A percentile compares a stretch with the other conserved stretches of the same genome.
Evolutionary conservation across 1,139 yeast species (phyloP).

Genomic region (Meyerozyma smithsonii): DNA sequence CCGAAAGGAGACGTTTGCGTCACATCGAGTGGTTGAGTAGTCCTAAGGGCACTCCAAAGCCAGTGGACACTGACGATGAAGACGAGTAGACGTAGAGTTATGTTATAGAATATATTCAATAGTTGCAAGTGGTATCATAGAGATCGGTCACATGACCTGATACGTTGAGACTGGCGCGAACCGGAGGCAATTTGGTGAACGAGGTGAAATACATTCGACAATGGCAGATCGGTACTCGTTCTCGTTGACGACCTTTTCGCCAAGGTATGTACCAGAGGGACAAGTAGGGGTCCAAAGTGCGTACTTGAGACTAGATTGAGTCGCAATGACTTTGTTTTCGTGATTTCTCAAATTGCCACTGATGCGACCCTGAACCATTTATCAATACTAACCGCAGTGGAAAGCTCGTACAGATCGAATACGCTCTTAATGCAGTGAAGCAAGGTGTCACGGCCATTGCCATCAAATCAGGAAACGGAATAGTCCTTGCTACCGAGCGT

Average conservation of each 20-base stretch:
- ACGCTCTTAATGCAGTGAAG: conserved; percentile 94
- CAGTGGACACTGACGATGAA: conserved; percentile 90
- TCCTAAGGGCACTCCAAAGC: conserved; percentile 97
- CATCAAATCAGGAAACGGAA: conserved; percentile 93
- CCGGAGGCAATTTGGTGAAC: conserved; percentile 3
- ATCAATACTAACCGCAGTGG: conserved; percentile 52
- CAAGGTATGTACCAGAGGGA: conserved; percentile 60
- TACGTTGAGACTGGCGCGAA: neutral
- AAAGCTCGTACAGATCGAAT: conserved; percentile 94
- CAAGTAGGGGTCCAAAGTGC: neutral
- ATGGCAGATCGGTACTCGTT: conserved; percentile 99
- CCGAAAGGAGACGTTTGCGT: conserved; percentile 90
- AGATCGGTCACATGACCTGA: neutral
- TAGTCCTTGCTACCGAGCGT: conserved; percentile 95
- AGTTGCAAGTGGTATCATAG: neutral
- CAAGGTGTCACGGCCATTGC: conserved; percentile 98
- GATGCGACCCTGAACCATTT: neutral
- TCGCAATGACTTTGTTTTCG: neutral
- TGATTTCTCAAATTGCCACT: neutral
- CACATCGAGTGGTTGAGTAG: conserved; percentile 92
- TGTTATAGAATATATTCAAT: conserved; percentile 2
- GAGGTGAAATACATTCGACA: conserved; percentile 2
- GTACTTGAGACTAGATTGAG: neutral
- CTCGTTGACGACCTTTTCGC: conserved; percentile 93
- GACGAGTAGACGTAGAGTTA: conserved; percentile 36